Evolutionary conservation across 306 rosid species (phyloP).

Genomic region (Vigna reflexopilosa): DNA sequence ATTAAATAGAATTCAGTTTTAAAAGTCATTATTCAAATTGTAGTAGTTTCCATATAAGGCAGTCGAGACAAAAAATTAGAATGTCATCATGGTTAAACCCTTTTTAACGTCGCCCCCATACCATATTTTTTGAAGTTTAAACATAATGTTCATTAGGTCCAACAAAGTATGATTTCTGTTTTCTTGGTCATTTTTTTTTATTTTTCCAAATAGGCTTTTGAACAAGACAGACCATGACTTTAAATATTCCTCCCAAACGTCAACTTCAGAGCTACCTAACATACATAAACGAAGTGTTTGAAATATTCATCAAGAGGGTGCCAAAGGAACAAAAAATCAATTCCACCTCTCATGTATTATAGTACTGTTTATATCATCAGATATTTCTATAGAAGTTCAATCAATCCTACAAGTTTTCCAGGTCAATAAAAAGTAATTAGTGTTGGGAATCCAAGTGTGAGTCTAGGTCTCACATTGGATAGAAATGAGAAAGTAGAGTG

Average conservation of each 20-base stretch:
- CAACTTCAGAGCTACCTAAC: conserved; percentile 25
- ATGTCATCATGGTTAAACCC: conserved; percentile 10
- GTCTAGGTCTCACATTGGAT: no score
- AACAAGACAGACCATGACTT: conserved; percentile 13
- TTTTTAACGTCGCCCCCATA: neutral
- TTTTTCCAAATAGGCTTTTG: conserved; percentile 30
- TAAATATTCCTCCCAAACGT: conserved; percentile 8
- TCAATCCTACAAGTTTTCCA: conserved; percentile 31
- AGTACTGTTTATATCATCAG: conserved; percentile 27
- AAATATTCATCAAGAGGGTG: neutral
- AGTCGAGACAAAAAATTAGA: conserved; percentile 30
- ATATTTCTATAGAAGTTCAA: conserved; percentile 35
- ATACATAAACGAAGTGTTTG: neutral
- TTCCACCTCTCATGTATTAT: neutral
- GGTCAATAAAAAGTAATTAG: conserved; percentile 15
- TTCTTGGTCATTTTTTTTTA: neutral
- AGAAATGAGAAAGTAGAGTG: no score
- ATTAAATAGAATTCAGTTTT: conserved; percentile 56
- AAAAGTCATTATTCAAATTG: conserved; percentile 37
- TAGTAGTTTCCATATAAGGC: conserved; percentile 39
- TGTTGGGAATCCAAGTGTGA: no score
- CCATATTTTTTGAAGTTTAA: neutral
- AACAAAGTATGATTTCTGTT: conserved; percentile 22
- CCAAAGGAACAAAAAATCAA: neutral
- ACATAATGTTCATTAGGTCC: conserved; percentile 8